Evolutionary conservation across 305 asterid genomes (phyloP).

Genomic region (Rubia balearica): DNA sequence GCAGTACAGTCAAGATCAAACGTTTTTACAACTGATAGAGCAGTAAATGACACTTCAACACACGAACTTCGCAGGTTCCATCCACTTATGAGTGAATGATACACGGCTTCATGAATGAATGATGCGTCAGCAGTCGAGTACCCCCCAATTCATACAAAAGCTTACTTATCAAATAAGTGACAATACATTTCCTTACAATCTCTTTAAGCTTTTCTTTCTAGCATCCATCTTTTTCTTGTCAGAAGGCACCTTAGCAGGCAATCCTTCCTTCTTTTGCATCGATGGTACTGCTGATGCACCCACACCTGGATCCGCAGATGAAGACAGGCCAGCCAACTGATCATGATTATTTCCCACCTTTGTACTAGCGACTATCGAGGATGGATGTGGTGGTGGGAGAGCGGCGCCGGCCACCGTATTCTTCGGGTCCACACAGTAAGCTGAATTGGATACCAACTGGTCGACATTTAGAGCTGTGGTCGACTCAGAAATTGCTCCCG

Average conservation of each 20-base stretch:
- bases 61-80: too few species aligned
- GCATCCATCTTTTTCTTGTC: constrained; percentile 92
- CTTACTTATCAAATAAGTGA: background rate
- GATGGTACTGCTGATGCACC: constrained; percentile 47
- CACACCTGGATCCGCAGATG: constrained; percentile 42
- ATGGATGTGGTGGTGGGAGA: constrained; percentile 14
- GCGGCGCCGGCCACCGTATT: constrained; percentile 31
- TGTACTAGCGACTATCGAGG: constrained; percentile 38
- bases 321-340: constrained; percentile 24
- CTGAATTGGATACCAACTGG: constrained; percentile 43
- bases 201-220: constrained; percentile 87
- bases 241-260: constrained; percentile 42
- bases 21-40: too few species aligned
- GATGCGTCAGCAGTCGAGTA: too few species aligned
- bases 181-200: constrained; percentile 38
- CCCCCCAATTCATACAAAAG: background rate
- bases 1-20: too few species aligned
- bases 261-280: constrained; percentile 49
- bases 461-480: constrained; percentile 57
- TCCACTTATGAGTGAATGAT: background rate
- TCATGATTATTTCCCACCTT: constrained; percentile 56
- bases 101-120: too few species aligned
- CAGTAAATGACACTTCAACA: too few species aligned
- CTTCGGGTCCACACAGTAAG: constrained; percentile 48
- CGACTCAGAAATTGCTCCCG: constrained; percentile 63